Evolutionary conservation across 1,139 yeast genomes (phyloP), one percentile per base, ranked within the genome.

Genomic region (Lodderomyces metapsilosis): DNA sequence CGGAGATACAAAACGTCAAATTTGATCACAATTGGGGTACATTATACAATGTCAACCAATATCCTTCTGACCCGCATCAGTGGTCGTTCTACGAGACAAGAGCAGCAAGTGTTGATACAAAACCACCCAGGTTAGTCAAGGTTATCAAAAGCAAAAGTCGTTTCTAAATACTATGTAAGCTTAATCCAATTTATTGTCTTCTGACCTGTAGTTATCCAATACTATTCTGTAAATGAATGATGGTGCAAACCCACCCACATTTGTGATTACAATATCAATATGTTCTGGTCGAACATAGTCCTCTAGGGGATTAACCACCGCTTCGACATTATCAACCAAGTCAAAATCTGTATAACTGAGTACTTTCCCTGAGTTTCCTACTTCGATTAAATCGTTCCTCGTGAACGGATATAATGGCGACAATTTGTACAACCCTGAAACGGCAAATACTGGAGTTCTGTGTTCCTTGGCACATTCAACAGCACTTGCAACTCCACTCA

Each of bases 401-500:
- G 89, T 94, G 61, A 88, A 91, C 27, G 99, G 98, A 58, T 94
- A 92, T 45, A 88, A 72, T 20, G 98, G 98, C 3, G 96, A 86
- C 44, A 94, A 74, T 64, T 92, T 92, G 71, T 88, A 92, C 44
- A 92, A 73, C 28, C 98, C 98, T 1, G 97, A 91, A 34, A 91
- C 95, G 0, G 95, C 92, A 58, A 94, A 85, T 5, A 94, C 98
- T 0, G 98, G 98, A 6, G 97, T 92, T 55, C 82, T 79, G 62
- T 88, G 91, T 58, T 88, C 96, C 57, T 87, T 88, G 11, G 99
- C 99, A 64, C 97, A 88, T 64, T 89, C 96, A 51, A 95, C 94
- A 8, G 89, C 96, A 42, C 88, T 78, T 18, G 96, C 88, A 25
- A 88, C 96, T 37, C 98, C 99, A 0, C 95, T 81, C 17, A 86